Base-by-base conservation (phyloP, 176 grass and related monocot species). In the Phragmites australis region DNA sequence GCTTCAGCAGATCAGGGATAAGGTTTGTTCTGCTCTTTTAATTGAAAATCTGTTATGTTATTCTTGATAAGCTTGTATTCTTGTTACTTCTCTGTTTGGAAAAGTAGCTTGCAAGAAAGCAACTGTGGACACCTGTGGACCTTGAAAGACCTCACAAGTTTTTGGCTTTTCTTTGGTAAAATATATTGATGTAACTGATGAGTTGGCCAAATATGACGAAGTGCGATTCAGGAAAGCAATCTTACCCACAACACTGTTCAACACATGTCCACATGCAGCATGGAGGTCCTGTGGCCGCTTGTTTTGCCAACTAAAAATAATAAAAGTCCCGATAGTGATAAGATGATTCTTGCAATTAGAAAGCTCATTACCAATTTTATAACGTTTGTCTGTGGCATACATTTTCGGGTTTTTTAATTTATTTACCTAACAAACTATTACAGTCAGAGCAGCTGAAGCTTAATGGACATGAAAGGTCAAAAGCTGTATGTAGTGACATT, bases 1-100 rank as follows among this genome's bases (percentile, higher is more conserved):
- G 76, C 86, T 95, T 67, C 84, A 93, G 70, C 89, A 94, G 74
- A 93, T 95, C 79, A 99, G 84, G 65, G 91, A 95, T 68, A 95
- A 99, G 90, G 97, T 95, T 66, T 79, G 81, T 57, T 80, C 74
- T 68, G 31, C 40, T 41, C 41, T 81, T 81, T 70, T 39, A 48
- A 54, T 41, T 78, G 11, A 4, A 68, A 65, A 54, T 32, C 76
- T 65, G 25, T 4, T 79, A 5, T 54, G 19, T 32, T 80, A 19
- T 62, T 44, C 55, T 76, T 31, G 19, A 81, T 82, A 52, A 6
- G 54, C 45, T 68, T 58, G 21, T 68, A 44, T 8, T 50, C 15
- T 48, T 68, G 14, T 57, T 75, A 68, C 53, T 62, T 49, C 26
- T 51, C 43, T 63, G 32, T n/a, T n/a, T 61, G 43, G 8, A 82